phyloP scores from a whole-genome alignment of 345 rosid species.

The Iberis pinnata region DNA sequence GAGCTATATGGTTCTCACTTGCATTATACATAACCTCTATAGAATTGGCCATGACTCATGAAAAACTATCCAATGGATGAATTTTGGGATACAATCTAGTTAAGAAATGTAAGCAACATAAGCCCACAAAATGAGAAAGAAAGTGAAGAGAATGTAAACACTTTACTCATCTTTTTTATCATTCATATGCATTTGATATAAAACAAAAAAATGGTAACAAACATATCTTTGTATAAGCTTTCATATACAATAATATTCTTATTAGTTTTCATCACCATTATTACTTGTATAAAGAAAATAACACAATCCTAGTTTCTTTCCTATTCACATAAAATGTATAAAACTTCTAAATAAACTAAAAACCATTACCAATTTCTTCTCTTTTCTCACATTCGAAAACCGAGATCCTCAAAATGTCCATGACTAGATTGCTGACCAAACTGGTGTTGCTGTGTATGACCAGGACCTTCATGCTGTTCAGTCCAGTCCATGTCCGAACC shows the following conservation, averaged over 20 bases:
- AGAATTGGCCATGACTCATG: not conserved
- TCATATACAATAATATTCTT: not conserved
- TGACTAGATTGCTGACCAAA: slow-evolving; percentile 18
- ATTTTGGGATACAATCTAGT: no score
- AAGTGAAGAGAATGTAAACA: slow-evolving; percentile 50
- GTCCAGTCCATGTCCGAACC: slow-evolving; percentile 22
- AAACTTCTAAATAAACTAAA: not conserved
- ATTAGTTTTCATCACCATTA: not conserved
- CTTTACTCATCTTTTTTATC: not conserved
- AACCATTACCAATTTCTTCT: not conserved
- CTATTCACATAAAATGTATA: not conserved
- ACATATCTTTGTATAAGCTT: not conserved
- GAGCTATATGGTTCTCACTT: not conserved
- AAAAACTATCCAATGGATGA: no score
- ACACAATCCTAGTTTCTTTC: not conserved
- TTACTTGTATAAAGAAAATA: not conserved
- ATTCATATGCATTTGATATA: not conserved
- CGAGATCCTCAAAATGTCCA: slow-evolving; percentile 23
- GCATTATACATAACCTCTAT: no score
- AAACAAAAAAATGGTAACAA: slow-evolving; percentile 13
- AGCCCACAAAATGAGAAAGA: slow-evolving; percentile 46
- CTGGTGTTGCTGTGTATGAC: slow-evolving; percentile 14
- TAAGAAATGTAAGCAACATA: slow-evolving; percentile 54
- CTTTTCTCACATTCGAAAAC: slow-evolving; percentile 19
- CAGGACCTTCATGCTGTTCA: slow-evolving; percentile 23